phyloP scores from a whole-genome alignment of 768 basidiomycete genomes.

The Hemileccinum rubropunctum region DNA sequence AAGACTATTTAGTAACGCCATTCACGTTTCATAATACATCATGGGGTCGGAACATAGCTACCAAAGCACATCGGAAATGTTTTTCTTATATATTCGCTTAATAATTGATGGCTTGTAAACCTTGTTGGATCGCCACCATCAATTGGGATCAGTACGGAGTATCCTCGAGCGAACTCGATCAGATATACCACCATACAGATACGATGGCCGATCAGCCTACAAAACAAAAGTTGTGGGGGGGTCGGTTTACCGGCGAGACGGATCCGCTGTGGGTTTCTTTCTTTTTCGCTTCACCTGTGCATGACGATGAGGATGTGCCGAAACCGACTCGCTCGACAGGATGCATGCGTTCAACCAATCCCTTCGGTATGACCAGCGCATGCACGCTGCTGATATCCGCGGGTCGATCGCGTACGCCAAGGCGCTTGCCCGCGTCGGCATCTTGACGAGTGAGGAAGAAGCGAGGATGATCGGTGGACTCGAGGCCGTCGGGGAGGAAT shows the following conservation, averaged over 20 bases:
- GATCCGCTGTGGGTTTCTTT: constrained; percentile 49
- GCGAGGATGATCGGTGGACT: constrained; percentile 72
- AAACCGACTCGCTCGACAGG: constrained; percentile 37
- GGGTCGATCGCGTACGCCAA: constrained; percentile 97
- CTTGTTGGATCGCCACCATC: not conserved
- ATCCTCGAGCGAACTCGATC: too few species aligned
- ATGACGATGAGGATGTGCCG: not conserved
- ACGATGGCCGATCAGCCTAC: constrained; percentile 42
- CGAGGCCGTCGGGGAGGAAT: constrained; percentile 74
- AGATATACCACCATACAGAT: not conserved
- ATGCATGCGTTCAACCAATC: constrained; percentile 99
- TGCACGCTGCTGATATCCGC: constrained; percentile 88
- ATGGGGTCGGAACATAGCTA: not conserved
- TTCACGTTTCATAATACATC: constrained; percentile 2
- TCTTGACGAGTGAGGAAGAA: constrained; percentile 78
- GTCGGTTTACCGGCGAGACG: constrained; percentile 83
- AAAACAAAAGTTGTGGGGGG: constrained; percentile 84
- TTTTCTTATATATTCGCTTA: constrained; percentile 1
- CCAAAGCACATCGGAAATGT: not conserved
- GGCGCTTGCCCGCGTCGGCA: constrained; percentile 74
- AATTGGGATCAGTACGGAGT: too few species aligned
- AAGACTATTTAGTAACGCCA: constrained; percentile 9
- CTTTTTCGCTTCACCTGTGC: not conserved
- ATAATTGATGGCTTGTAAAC: not conserved
- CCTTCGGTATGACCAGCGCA: constrained; percentile 88